Evolutionary conservation across 2,329 filamentous ascomycete species (phyloP).

Genomic region (Simplicillium sp.): DNA sequence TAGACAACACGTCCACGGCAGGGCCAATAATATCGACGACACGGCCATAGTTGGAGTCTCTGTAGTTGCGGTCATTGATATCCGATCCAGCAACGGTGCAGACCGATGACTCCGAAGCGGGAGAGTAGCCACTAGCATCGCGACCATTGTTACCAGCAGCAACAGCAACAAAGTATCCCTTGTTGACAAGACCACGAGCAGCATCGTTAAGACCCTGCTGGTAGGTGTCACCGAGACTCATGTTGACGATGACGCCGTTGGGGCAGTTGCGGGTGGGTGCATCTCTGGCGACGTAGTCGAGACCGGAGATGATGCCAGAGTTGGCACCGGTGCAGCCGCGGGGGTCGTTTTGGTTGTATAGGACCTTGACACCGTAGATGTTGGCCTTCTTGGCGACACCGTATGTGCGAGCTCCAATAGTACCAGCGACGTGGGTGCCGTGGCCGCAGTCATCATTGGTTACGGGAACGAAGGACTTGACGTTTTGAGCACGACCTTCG

Average conservation of each 20-base stretch:
- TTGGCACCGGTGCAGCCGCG: slow-evolving; percentile 5
- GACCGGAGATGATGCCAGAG: slow-evolving; percentile 15
- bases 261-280: slow-evolving; percentile 13
- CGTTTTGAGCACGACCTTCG: slow-evolving; percentile 10
- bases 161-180: slow-evolving; percentile 10
- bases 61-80: slow-evolving; percentile 20
- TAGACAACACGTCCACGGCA: not conserved
- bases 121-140: slow-evolving; percentile 7
- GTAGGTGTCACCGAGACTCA: slow-evolving; percentile 23
- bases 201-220: slow-evolving; percentile 18
- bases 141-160: slow-evolving; percentile 9
- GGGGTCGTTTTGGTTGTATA: slow-evolving; percentile 9
- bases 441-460: slow-evolving; percentile 19
- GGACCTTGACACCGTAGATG: slow-evolving; percentile 30
- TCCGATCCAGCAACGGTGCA: slow-evolving; percentile 16
- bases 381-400: slow-evolving; percentile 25
- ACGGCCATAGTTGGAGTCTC: slow-evolving; percentile 28
- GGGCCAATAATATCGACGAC: slow-evolving; percentile 41
- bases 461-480: slow-evolving; percentile 8
- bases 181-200: slow-evolving; percentile 17
- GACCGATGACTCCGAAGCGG: slow-evolving; percentile 10
- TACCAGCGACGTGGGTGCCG: slow-evolving; percentile 20
- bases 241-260: slow-evolving; percentile 28
- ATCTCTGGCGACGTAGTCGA: slow-evolving; percentile 20
- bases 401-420: slow-evolving; percentile 11